Percentiles rank a stretch among this genome's conserved stretches.
Evolutionary conservation across 148 eudicot species (phyloP).

Genomic region (Chenopodium quinoa): DNA sequence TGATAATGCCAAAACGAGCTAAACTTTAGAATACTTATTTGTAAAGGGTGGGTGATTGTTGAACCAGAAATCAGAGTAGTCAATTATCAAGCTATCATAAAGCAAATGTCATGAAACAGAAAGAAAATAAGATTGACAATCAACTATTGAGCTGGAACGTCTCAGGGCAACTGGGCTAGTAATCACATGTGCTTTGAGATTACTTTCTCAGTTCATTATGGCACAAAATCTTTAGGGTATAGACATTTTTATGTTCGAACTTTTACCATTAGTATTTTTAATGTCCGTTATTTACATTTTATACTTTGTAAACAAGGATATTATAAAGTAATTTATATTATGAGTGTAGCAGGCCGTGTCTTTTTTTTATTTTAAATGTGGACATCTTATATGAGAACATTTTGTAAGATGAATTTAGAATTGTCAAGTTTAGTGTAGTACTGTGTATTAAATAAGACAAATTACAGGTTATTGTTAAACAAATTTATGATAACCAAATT

Average conservation of each 20-base stretch:
- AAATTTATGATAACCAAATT: neutral
- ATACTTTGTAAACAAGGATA: too few species aligned
- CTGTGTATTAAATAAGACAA: neutral
- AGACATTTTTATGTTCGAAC: neutral
- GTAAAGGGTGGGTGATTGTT: constrained; percentile 6
- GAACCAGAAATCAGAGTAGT: neutral
- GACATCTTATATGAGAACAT: neutral
- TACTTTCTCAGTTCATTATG: neutral
- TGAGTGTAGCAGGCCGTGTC: too few species aligned
- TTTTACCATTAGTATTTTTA: too few species aligned
- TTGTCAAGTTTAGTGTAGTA: neutral
- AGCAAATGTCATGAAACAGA: neutral
- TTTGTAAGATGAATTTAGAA: neutral
- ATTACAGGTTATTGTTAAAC: neutral
- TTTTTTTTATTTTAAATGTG: too few species aligned
- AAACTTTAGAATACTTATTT: too few species aligned
- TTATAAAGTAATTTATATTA: too few species aligned
- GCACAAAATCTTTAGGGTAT: neutral
- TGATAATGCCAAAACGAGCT: too few species aligned
- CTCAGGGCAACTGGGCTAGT: neutral
- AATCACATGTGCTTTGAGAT: neutral
- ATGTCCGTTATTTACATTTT: too few species aligned
- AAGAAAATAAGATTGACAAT: neutral
- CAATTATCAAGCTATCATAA: neutral
- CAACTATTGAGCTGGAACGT: neutral